A percentile compares a stretch with the other conserved stretches of the same genome.
Evolutionary conservation across 2,329 filamentous ascomycete species (phyloP).

Genomic region (Cladophialophora carrionii): DNA sequence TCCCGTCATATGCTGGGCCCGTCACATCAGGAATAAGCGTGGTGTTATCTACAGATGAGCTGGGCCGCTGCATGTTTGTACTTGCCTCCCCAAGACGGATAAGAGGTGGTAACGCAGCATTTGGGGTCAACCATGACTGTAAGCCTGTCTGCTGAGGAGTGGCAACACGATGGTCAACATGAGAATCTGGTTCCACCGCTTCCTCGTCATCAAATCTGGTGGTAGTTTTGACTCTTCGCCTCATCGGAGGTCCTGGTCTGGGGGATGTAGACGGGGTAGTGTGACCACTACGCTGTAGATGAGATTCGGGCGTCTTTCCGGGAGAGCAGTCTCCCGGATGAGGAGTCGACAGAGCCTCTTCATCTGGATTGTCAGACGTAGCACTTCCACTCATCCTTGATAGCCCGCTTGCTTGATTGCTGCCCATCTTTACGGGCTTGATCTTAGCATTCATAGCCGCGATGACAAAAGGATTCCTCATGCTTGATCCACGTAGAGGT

Average conservation of each 20-base stretch:
- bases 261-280: slow-evolving; percentile 17
- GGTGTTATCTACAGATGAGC: background rate
- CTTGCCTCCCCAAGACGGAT: no score
- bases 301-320: background rate
- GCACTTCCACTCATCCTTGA: background rate
- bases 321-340: background rate
- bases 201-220: slow-evolving; percentile 1
- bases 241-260: slow-evolving; percentile 31
- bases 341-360: background rate
- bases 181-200: background rate
- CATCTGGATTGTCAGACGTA: background rate
- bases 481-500: background rate
- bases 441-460: slow-evolving; percentile 41
- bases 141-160: slow-evolving; percentile 7
- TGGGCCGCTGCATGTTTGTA: background rate
- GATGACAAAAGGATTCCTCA: slow-evolving; percentile 45
- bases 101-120: background rate
- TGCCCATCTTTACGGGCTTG: slow-evolving; percentile 27
- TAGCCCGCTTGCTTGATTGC: background rate
- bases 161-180: background rate
- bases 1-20: background rate
- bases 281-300: background rate
- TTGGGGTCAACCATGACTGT: slow-evolving; percentile 25
- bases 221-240: slow-evolving; percentile 15
- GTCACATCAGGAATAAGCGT: background rate